Evolutionary conservation across 352 stramenopile genomes (phyloP), one percentile per base, ranked within the genome.

Genomic region (Phytopythium vexans): DNA sequence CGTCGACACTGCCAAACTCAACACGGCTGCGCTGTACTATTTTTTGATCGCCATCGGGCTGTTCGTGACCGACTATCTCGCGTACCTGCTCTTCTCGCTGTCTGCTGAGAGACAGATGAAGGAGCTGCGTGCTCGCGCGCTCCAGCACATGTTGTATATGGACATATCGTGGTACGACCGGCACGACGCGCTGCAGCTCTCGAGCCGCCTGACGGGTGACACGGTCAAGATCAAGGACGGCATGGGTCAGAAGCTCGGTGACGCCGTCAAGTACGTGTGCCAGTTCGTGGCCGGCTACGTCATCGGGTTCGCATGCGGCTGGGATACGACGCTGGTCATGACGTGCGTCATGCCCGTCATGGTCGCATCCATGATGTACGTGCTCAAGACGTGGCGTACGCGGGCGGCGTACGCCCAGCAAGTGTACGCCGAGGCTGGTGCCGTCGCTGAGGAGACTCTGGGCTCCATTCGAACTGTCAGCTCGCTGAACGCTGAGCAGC

Each of bases 171-270:
- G 74, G 74, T 83, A 80, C 61, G 74, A 86, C 42, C 14, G 41
- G 11, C 51, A 66, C 45, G 68, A 82, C 39, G 67, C 69, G 10
- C 53, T 76, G 21, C 68, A 80, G 46, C 55, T 85, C 8, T 76
- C 71, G 15, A 68, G 41, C 35, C 74, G 74, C 0, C 49, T 84
- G 10, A 72, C 68, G 11, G 71, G 70, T 9, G 72, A 82, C 40
- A 82, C 72, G 3, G 53, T 78, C 56, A 83, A 79, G 58, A 83
- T 83, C 56, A 77, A 78, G 43, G 64, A 81, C 21, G 72, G 70
- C 41, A 83, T 83, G 70, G 72, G 70, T 21, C 57, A 67, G 14
- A 83, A 83, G 56, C 64, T 86, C 5, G 72, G 72, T 9, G 72
- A 86, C 33, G 52, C 56, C 14, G 42, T 78, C 31, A 56, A 58